Evolutionary conservation across 2,329 filamentous ascomycete species (phyloP), one percentile per base, ranked within the genome.

Genomic region (Teratosphaeria epicoccoides): DNA sequence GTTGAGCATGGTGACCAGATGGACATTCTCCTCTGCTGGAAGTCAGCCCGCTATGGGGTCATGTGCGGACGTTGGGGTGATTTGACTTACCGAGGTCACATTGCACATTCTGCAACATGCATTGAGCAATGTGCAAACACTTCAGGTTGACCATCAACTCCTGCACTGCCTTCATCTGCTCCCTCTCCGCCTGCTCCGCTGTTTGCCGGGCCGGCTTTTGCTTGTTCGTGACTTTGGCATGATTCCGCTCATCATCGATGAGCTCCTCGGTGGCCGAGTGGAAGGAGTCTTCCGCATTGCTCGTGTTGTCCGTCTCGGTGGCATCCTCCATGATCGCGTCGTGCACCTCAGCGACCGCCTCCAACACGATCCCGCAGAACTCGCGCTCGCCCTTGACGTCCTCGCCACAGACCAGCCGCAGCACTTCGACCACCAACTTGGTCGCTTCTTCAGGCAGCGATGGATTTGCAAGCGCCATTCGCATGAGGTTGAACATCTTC

Each of bases 71-170:
- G n/a, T 14, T 23, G 3, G 2, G 4, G 24, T 6, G 11, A 17
- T 46, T n/a, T 9, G 23, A 24, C 44, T 46, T 46, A 56, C 54
- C 52, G 33, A 97, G 75, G 63, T 87, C 87, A 55, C 88, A 88
- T 49, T 87, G 79, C 9, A 98, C 88, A 64, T 97, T 95, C 65
- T 94, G 84, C 49, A 98, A 78, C 87, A 97, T 95, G 75, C 89
- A 97, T 69, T 96, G 88, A 24, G 94, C 90, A 59, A 98, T 96
- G 66, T 96, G 87, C 55, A 98, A 77, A 68, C 93, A 97, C 72
- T 97, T 97, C 81, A 96, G 90, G 74, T 97, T 97, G 68, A 97
- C 86, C 74, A 96, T 83, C 65, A 96, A 93, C 70, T 96, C 89
- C 58, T 82, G 84, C 59, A 96, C 82, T 1, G 87, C 88, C 71